Percentiles rank a stretch among this genome's conserved stretches.
Conservation (phyloP, 208 protist genomes). For the Acanthamoeba culbertsoni region DNA sequence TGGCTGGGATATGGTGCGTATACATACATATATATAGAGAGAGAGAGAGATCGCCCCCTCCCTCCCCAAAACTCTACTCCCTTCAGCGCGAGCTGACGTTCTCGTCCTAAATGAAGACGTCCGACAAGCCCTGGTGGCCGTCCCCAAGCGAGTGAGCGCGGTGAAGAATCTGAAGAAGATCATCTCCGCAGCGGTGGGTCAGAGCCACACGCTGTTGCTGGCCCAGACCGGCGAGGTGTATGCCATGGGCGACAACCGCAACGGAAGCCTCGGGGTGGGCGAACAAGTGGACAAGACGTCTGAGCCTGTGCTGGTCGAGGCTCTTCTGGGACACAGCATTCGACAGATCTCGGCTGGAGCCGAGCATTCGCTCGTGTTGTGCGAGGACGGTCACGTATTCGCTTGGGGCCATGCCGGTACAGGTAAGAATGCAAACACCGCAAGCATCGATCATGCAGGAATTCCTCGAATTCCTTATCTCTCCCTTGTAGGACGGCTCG, state of each 20-base stretch:
- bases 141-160: background rate
- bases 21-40: no score
- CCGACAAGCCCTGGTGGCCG: background rate
- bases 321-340: background rate
- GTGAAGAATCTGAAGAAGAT: constrained; percentile 8
- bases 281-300: background rate
- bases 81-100: background rate
- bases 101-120: background rate
- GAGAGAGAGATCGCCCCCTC: no score
- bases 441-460: no score
- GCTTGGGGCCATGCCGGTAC: background rate
- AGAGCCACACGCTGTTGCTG: constrained; percentile 25
- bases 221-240: constrained; percentile 30
- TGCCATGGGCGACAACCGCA: background rate
- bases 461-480: background rate
- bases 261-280: background rate
- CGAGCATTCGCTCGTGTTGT: background rate
- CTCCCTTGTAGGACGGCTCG: background rate
- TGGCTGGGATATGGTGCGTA: constrained; percentile 17
- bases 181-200: background rate
- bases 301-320: background rate
- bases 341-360: background rate
- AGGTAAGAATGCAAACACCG: no score
- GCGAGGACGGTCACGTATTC: background rate
- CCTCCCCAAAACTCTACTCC: no score